Percentiles rank a stretch among this genome's conserved stretches.
These are phyloP conservation scores for Telopea speciosissima DNA, from an alignment of 177 flowering plant species.

Conservation along the genomic window DNA sequence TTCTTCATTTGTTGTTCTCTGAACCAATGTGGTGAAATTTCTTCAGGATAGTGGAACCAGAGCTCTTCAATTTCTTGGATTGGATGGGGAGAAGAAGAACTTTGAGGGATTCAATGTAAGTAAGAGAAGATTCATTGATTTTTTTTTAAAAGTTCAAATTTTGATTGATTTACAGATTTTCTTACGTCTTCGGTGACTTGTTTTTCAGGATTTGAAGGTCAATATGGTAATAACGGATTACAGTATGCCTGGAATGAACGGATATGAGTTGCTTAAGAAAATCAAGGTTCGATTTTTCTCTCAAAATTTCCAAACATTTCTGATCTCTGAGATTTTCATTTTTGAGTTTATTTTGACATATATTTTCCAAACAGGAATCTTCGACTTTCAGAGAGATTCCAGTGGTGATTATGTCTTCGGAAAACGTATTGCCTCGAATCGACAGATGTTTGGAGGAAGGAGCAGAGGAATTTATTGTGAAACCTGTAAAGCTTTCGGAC, in stretches of 20 bases:
- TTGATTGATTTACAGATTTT: not conserved
- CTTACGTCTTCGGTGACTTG: not conserved
- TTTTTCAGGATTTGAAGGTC: constrained; percentile 47
- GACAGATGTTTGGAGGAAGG: constrained; percentile 65
- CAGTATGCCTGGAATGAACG: constrained; percentile 81
- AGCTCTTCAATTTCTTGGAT: constrained; percentile 60
- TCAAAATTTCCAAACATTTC: not conserved
- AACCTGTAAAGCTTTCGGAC: constrained; percentile 66
- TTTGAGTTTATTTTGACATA: not conserved
- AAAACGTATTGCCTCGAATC: not conserved
- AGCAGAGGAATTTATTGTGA: constrained; percentile 66
- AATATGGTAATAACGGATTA: constrained; percentile 65
- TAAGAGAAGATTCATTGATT: constrained; percentile 12
- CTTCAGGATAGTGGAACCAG: constrained; percentile 73
- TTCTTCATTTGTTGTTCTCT: not conserved
- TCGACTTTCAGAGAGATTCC: constrained; percentile 3
- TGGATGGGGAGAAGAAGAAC: constrained; percentile 46
- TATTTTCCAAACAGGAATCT: constrained; percentile 2
- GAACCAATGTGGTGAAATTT: constrained; percentile 8
- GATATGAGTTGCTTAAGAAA: constrained; percentile 59
- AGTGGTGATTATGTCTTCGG: constrained; percentile 6
- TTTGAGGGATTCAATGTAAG: constrained; percentile 39
- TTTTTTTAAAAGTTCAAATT: not conserved
- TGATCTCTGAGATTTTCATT: not conserved
- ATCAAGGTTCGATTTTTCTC: constrained; percentile 42